Percentiles rank a stretch among this genome's conserved stretches.
Conservation (phyloP, 495 filamentous ascomycete species). For the Aspergillus sclerotioniger region DNA sequence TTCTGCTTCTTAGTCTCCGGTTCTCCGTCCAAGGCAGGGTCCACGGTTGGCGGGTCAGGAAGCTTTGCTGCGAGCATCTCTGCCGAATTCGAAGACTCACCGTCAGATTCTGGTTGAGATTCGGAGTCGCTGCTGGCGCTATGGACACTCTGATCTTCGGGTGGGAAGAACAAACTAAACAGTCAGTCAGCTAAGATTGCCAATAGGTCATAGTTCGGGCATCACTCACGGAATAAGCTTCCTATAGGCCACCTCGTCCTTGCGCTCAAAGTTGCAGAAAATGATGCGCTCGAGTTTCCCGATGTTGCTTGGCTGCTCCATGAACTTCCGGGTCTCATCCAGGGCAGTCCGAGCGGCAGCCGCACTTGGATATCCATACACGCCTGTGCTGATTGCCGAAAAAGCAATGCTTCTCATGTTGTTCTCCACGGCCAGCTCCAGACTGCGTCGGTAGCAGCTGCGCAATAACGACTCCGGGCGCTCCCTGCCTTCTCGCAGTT, state of each 20-base stretch:
- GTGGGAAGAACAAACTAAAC: conserved; percentile 33
- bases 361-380: conserved; percentile 81
- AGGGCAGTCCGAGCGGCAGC: conserved; percentile 69
- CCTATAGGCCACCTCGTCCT: conserved; percentile 74
- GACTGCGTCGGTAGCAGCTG: conserved; percentile 71
- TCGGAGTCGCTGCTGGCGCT: conserved; percentile 5
- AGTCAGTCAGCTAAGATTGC: not conserved
- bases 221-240: conserved; percentile 66
- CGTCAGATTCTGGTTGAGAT: conserved; percentile 10
- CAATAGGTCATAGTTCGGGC: not conserved
- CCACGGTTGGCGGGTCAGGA: conserved; percentile 30
- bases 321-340: conserved; percentile 65
- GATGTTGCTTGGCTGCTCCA: conserved; percentile 55
- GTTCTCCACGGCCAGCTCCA: conserved; percentile 68
- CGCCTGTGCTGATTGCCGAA: conserved; percentile 76
- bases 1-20: conserved; percentile 34
- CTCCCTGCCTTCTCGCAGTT: conserved; percentile 27
- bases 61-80: conserved; percentile 26
- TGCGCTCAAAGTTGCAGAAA: conserved; percentile 75
- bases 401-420: conserved; percentile 75
- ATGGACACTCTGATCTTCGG: conserved; percentile 23
- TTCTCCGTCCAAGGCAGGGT: conserved; percentile 25
- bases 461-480: conserved; percentile 51
- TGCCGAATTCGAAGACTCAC: conserved; percentile 24
- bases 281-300: conserved; percentile 66